Evolutionary conservation across 2,329 filamentous ascomycete species (phyloP).

Genomic region (Dactylellina drechsleri): DNA sequence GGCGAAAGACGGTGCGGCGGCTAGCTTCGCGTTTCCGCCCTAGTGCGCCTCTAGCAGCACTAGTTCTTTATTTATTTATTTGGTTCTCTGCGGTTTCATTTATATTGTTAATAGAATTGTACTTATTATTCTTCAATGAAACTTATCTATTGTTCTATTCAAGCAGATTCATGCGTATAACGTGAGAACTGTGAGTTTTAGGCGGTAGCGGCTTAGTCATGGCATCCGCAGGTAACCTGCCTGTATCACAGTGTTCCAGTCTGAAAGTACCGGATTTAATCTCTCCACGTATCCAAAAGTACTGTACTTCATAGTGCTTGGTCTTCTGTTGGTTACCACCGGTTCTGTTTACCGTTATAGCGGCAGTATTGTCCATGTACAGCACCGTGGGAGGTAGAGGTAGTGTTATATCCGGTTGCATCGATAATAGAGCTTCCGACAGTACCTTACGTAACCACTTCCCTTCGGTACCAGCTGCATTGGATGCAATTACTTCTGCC

Average conservation of each 20-base stretch:
- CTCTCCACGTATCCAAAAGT: neutral
- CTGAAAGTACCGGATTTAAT: neutral
- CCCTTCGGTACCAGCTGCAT: neutral
- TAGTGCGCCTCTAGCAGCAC: too few relatives aligned
- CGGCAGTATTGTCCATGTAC: too few relatives aligned
- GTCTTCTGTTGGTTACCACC: neutral
- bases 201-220: too few relatives aligned
- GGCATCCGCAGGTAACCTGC: too few relatives aligned
- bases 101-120: too few relatives aligned
- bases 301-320: too few relatives aligned
- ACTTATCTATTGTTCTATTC: neutral
- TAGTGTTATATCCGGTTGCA: too few relatives aligned
- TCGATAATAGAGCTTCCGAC: neutral
- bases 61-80: too few relatives aligned
- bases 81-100: neutral
- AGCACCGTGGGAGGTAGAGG: too few relatives aligned
- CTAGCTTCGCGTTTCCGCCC: too few relatives aligned
- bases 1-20: too few relatives aligned
- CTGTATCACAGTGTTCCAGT: neutral
- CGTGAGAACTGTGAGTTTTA: neutral
- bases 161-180: neutral
- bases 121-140: neutral
- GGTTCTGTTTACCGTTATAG: neutral
- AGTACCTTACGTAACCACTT: neutral
- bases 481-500: neutral